A percentile compares a stretch with the other conserved stretches of the same genome.
phyloP scores from a whole-genome alignment of 768 basidiomycete species.

The Clitopilus passeckerianus region DNA sequence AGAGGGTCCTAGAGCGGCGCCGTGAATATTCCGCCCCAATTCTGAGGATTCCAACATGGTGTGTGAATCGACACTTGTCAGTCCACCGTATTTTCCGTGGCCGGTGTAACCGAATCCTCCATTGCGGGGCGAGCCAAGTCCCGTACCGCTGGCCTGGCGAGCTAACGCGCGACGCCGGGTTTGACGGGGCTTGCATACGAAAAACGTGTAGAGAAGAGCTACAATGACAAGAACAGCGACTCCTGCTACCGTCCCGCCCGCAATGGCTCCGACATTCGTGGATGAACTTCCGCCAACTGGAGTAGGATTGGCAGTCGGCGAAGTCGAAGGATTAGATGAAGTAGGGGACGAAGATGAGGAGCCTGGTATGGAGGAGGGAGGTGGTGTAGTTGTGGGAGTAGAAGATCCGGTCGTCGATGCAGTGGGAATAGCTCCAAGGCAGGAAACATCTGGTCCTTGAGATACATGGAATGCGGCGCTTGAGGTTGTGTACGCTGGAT shows the following conservation, averaged over 20 bases:
- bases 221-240: constrained; percentile 28
- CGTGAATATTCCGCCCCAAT: neutral
- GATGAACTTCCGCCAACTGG: constrained; percentile 19
- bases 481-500: neutral
- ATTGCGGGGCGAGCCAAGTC: neutral
- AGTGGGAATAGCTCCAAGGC: constrained; percentile 15
- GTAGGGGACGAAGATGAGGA: constrained; percentile 13
- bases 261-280: constrained; percentile 38
- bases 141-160: neutral
- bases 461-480: neutral
- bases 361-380: constrained; percentile 4
- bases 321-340: constrained; percentile 10
- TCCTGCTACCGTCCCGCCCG: constrained; percentile 49
- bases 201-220: constrained; percentile 25
- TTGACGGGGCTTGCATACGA: constrained; percentile 5
- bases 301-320: constrained; percentile 8
- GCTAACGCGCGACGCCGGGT: neutral
- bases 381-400: constrained; percentile 8
- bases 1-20: neutral
- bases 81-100: neutral
- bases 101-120: neutral
- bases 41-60: neutral
- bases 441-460: constrained; percentile 34
- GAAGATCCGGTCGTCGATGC: constrained; percentile 8
- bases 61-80: neutral